A percentile compares a stretch with the other conserved stretches of the same genome.
Evolutionary conservation across 2,329 filamentous ascomycete species (phyloP).

Genomic region (Colletotrichum sp.): DNA sequence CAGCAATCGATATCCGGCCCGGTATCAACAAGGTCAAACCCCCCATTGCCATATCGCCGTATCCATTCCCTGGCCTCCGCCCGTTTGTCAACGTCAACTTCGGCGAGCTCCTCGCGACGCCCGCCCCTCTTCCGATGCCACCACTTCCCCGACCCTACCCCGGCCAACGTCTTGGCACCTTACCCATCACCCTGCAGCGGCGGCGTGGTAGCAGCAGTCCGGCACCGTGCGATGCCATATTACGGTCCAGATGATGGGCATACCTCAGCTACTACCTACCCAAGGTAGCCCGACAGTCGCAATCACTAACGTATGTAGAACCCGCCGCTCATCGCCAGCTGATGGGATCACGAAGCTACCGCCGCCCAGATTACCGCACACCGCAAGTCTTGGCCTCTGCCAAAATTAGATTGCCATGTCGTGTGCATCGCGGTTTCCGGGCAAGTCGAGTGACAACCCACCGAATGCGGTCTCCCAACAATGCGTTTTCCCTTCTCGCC

Average conservation of each 20-base stretch:
- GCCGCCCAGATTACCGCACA: neutral
- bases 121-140: conserved; percentile 13
- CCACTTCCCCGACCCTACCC: conserved; percentile 10
- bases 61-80: neutral
- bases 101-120: conserved; percentile 40
- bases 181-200: conserved; percentile 6
- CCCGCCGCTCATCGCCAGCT: neutral
- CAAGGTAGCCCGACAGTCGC: neutral
- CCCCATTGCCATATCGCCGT: neutral
- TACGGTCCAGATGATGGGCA: neutral
- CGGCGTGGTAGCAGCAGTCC: neutral
- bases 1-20: neutral
- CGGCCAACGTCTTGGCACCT: conserved; percentile 8
- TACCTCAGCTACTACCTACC: neutral
- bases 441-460: neutral
- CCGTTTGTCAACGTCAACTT: conserved; percentile 36
- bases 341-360: neutral
- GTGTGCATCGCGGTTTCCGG: neutral
- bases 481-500: neutral
- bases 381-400: neutral
- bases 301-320: neutral
- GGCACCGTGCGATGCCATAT: conserved; percentile 1
- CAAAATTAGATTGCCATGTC: neutral
- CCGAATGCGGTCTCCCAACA: neutral
- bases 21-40: neutral